Evolutionary conservation across 768 basidiomycete species (phyloP).

Genomic region (Lentinula lateritia): DNA sequence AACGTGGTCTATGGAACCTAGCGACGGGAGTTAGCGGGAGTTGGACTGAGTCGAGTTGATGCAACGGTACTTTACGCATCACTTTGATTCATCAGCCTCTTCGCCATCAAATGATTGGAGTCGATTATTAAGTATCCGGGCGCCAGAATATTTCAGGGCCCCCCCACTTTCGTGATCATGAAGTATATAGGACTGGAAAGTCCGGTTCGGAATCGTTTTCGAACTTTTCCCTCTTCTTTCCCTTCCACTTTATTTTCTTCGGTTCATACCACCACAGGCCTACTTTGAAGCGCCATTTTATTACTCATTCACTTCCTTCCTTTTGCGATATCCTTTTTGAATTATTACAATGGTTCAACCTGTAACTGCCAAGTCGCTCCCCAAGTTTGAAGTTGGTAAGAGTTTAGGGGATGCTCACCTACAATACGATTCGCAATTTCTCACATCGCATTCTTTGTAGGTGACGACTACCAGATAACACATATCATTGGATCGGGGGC

Average conservation of each 20-base stretch:
- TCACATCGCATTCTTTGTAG: constrained; percentile 21
- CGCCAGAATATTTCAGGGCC: no score
- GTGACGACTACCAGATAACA: constrained; percentile 77
- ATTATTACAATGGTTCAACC: neutral
- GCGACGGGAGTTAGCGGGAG: no score
- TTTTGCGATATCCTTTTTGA: neutral
- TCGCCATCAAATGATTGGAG: no score
- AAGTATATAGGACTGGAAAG: no score
- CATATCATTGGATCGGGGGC: constrained; percentile 89
- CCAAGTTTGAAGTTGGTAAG: constrained; percentile 2
- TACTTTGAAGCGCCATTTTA: neutral
- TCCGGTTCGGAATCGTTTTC: neutral
- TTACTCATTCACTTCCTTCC: neutral
- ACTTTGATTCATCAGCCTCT: no score
- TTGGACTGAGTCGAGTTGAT: no score
- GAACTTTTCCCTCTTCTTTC: neutral
- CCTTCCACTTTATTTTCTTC: neutral
- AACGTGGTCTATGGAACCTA: no score
- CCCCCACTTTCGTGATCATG: no score
- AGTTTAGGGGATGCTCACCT: no score
- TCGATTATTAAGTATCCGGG: no score
- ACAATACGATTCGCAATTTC: neutral
- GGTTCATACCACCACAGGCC: neutral
- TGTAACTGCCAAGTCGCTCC: neutral
- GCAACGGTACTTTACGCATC: no score